Conservation (phyloP, 2,329 filamentous ascomycete species). For the Alternaria brassicae region DNA sequence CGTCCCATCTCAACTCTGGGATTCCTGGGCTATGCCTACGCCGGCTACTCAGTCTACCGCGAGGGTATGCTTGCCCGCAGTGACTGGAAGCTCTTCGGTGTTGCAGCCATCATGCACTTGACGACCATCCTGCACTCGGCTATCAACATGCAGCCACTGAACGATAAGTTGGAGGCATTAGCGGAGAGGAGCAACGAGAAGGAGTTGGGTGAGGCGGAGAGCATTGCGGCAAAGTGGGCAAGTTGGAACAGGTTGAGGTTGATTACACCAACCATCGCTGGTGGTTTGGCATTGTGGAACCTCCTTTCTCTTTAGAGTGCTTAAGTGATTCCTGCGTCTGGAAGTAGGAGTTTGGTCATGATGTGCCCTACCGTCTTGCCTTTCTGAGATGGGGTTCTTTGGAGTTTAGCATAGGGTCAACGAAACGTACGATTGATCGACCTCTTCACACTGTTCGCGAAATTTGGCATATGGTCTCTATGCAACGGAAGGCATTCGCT, state of each 20-base stretch:
- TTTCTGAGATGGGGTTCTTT: neutral
- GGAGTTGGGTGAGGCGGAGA: conserved; percentile 43
- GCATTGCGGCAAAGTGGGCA: conserved; percentile 46
- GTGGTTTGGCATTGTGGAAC: conserved; percentile 44
- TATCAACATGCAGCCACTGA: conserved; percentile 61
- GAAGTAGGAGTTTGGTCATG: neutral
- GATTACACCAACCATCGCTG: conserved; percentile 46
- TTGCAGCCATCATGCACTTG: conserved; percentile 55
- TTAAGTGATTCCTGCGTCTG: neutral
- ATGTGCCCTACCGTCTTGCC: neutral
- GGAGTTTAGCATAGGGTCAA: neutral
- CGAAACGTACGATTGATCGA: neutral
- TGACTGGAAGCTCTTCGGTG: conserved; percentile 57
- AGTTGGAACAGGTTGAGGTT: conserved; percentile 47
- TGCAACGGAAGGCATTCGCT: neutral
- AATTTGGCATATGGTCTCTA: neutral
- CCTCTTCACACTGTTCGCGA: no score
- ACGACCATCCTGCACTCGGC: conserved; percentile 59
- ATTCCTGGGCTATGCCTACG: conserved; percentile 58
- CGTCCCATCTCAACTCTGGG: conserved; percentile 60
- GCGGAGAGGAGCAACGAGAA: conserved; percentile 41
- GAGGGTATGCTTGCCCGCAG: conserved; percentile 41
- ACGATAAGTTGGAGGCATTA: conserved; percentile 57
- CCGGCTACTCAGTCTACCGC: conserved; percentile 49
- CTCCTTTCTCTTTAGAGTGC: conserved; percentile 26